Percentiles rank a stretch among this genome's conserved stretches.
These are phyloP conservation scores for Tremella fuciformis DNA, from an alignment of 768 basidiomycete species.

Conservation along the genomic window DNA sequence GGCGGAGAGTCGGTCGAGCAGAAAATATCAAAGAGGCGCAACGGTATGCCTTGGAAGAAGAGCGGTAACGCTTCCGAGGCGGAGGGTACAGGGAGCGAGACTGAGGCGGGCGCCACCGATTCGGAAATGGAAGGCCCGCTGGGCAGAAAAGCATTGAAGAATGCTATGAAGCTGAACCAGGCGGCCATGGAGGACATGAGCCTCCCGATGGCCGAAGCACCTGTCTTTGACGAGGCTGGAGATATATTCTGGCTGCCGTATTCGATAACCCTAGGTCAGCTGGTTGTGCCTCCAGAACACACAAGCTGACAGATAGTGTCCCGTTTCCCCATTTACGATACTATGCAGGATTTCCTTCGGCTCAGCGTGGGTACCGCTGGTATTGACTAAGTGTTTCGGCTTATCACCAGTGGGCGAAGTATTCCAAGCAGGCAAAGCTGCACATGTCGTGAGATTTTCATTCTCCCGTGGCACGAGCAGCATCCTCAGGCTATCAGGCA, in stretches of 20 bases:
- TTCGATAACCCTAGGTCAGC: conserved; percentile 62
- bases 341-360: conserved; percentile 94
- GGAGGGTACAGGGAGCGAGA: conserved; percentile 21
- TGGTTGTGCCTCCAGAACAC: conserved; percentile 6
- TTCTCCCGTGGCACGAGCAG: not conserved
- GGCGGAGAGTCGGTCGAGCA: not conserved
- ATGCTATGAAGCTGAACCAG: not conserved
- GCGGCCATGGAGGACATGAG: not conserved
- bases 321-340: conserved; percentile 86
- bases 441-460: conserved; percentile 65
- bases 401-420: conserved; percentile 38
- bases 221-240: conserved; percentile 30
- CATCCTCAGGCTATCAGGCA: conserved; percentile 21
- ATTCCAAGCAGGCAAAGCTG: conserved; percentile 80
- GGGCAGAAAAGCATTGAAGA: conserved; percentile 4
- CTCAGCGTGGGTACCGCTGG: conserved; percentile 53
- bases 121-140: conserved; percentile 26
- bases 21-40: conserved; percentile 6
- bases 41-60: conserved; percentile 14
- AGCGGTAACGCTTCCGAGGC: conserved; percentile 9
- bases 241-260: conserved; percentile 83
- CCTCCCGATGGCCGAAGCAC: conserved; percentile 26
- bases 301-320: conserved; percentile 63
- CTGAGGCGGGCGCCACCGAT: conserved; percentile 31
- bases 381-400: not conserved